phyloP scores from a whole-genome alignment of 139 green algal genomes.

The Chlorella sp. region DNA sequence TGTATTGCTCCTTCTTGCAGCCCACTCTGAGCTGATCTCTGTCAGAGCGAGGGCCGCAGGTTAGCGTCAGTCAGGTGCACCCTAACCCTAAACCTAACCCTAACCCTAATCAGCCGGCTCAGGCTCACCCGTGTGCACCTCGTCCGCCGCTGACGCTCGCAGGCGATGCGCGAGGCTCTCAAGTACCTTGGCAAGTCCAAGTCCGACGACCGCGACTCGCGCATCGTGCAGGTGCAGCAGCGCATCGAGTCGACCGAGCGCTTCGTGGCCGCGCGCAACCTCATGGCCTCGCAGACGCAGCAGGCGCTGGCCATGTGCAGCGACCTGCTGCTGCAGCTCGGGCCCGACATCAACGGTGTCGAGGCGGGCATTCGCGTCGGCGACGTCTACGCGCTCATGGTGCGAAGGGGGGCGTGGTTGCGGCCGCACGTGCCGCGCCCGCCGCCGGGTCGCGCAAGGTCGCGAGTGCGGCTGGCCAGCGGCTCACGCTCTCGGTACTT shows the following conservation, averaged over 20 bases:
- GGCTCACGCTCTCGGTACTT: no score
- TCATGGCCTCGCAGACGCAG: constrained; percentile 25
- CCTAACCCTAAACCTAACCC: background rate
- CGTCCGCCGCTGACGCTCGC: background rate
- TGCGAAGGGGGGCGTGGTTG: background rate
- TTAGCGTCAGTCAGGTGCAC: background rate
- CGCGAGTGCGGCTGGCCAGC: no score
- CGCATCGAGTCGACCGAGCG: constrained; percentile 40
- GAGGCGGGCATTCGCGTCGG: constrained; percentile 39
- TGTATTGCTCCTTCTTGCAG: no score
- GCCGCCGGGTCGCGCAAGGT: no score
- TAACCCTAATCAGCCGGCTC: background rate
- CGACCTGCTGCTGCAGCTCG: constrained; percentile 29
- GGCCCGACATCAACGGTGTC: constrained; percentile 17
- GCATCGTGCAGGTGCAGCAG: constrained; percentile 13
- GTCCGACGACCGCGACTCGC: constrained; percentile 7
- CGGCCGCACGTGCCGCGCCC: no score
- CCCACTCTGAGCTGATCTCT: no score
- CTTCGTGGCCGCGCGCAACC: constrained; percentile 34
- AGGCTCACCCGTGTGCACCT: no score
- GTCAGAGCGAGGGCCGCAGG: no score
- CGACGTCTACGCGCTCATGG: constrained; percentile 53
- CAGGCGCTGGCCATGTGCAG: constrained; percentile 35
- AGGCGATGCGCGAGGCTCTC: constrained; percentile 44
- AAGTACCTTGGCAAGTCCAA: constrained; percentile 47